Conservation (phyloP, 1,139 yeast genomes). For the Suhomyces terraborum region DNA sequence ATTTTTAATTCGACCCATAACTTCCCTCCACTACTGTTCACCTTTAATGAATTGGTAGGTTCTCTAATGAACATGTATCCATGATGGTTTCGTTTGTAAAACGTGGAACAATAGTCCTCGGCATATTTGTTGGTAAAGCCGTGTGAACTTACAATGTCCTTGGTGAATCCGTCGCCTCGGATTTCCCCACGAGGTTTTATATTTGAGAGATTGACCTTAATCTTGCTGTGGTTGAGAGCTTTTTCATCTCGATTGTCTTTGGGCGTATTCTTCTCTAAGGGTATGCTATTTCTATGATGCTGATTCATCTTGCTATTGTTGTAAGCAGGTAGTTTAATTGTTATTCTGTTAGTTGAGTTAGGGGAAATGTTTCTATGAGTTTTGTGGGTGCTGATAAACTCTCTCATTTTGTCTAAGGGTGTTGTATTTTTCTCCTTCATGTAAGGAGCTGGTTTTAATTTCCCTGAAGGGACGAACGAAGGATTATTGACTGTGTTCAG, state of each 20-base stretch:
- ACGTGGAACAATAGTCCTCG: constrained; percentile 36
- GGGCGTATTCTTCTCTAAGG: neutral
- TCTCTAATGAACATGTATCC: constrained; percentile 45
- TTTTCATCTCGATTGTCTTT: neutral
- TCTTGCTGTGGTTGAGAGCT: constrained; percentile 4
- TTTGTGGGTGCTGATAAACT: constrained; percentile 10
- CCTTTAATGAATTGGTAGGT: constrained; percentile 32
- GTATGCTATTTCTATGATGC: constrained; percentile 1
- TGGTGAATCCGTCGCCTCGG: constrained; percentile 8
- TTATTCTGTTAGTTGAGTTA: neutral
- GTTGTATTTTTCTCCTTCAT: constrained; percentile 9
- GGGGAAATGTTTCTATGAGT: neutral
- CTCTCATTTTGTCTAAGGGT: constrained; percentile 12
- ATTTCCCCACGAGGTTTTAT: neutral
- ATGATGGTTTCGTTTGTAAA: constrained; percentile 37
- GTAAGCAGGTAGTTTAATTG: constrained; percentile 1
- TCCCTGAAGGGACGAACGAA: constrained; percentile 26
- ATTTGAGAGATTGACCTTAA: constrained; percentile 10
- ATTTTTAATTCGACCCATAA: constrained; percentile 35
- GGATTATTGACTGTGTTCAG: constrained; percentile 27
- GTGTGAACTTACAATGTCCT: constrained; percentile 8
- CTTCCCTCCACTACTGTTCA: constrained; percentile 29
- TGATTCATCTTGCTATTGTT: constrained; percentile 8
- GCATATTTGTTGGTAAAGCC: constrained; percentile 19
- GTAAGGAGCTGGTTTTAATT: constrained; percentile 10